Evolutionary conservation across 495 filamentous ascomycete species (phyloP).

Genomic region (Staphylotrichum longicolle): DNA sequence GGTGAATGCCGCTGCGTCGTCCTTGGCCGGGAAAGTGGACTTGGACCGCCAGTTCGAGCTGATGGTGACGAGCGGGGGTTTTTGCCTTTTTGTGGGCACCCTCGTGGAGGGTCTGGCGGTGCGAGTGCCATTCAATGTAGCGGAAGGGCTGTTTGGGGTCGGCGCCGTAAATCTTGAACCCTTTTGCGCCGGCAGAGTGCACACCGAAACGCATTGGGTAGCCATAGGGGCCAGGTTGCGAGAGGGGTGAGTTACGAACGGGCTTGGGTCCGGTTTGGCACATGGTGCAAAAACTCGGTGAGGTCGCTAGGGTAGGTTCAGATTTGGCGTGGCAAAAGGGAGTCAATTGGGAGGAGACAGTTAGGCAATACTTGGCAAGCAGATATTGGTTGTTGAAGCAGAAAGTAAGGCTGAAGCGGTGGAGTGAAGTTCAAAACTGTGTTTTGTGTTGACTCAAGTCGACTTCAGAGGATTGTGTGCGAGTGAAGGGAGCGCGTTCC

Average conservation of each 20-base stretch:
- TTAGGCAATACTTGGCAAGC: no score
- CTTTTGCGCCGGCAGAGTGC: background rate
- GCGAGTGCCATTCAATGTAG: constrained; percentile 14
- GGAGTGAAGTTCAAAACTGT: no score
- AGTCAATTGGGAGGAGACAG: no score
- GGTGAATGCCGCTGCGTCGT: constrained; percentile 5
- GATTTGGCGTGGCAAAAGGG: no score
- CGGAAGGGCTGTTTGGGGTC: constrained; percentile 7
- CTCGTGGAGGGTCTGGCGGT: constrained; percentile 10
- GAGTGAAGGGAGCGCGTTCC: no score
- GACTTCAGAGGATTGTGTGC: no score
- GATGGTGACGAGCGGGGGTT: constrained; percentile 3
- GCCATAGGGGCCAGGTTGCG: constrained; percentile 11
- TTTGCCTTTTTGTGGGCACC: constrained; percentile 16
- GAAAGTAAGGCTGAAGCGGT: no score
- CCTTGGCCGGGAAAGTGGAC: background rate
- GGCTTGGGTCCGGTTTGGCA: background rate
- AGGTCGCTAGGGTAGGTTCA: no score
- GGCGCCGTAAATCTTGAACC: constrained; percentile 11
- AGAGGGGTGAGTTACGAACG: background rate
- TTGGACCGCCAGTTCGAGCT: constrained; percentile 6
- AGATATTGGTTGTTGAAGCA: no score
- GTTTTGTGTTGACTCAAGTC: no score
- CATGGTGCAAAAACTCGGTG: background rate
- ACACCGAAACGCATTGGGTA: constrained; percentile 19